A percentile compares a stretch with the other conserved stretches of the same genome.
Conservation (phyloP, 257 asterid genomes). For the Agastache rugosa region DNA sequence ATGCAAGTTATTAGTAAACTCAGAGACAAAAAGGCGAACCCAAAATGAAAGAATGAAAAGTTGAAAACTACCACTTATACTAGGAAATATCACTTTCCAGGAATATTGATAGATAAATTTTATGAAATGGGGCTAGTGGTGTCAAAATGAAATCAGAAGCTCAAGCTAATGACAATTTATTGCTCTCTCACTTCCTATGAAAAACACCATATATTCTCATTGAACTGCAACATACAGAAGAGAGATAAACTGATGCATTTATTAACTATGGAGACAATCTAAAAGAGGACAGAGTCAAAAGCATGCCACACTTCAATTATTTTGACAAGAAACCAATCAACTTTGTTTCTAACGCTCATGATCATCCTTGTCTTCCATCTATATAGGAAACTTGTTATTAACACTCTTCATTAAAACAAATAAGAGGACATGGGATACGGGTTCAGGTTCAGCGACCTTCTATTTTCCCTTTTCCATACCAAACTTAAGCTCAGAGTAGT, state of each 20-base stretch:
- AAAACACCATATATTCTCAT: slow-evolving; percentile 2
- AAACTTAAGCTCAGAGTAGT: slow-evolving; percentile 15
- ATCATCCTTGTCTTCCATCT: background rate
- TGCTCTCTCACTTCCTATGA: background rate
- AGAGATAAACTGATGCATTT: background rate
- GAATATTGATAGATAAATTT: slow-evolving; percentile 21
- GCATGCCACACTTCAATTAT: slow-evolving; percentile 3
- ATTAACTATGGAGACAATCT: too few species aligned
- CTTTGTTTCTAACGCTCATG: background rate
- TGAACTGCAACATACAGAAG: slow-evolving; percentile 14
- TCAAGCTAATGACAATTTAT: background rate
- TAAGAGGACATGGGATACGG: background rate
- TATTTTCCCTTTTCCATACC: background rate
- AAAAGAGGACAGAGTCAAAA: slow-evolving; percentile 1
- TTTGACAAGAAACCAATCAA: background rate
- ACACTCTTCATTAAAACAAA: background rate
- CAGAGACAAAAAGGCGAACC: background rate
- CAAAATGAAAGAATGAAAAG: background rate
- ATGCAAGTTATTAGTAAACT: slow-evolving; percentile 10
- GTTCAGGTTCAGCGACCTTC: background rate
- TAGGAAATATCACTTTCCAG: background rate
- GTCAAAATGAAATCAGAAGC: slow-evolving; percentile 13
- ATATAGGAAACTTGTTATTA: too few species aligned
- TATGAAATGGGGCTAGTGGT: slow-evolving; percentile 14
- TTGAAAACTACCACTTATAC: too few species aligned